Evolutionary conservation across 805 yeast genomes (phyloP).

Genomic region (Yarrowia deformans): DNA sequence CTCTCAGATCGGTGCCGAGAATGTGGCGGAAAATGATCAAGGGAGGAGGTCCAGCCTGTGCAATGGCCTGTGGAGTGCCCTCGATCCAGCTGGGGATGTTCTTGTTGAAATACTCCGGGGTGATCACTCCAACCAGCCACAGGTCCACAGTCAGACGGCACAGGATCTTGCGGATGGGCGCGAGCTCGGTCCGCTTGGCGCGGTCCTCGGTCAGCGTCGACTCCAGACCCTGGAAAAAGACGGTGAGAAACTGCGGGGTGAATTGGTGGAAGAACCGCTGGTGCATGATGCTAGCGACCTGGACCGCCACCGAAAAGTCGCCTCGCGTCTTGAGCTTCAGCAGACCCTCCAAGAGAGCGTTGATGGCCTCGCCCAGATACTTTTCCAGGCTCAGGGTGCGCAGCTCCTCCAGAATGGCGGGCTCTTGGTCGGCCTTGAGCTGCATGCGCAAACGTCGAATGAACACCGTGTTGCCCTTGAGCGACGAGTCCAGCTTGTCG

Average conservation of each 20-base stretch:
- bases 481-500: conserved; percentile 63
- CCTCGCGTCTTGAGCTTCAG: conserved; percentile 58
- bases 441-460: conserved; percentile 71
- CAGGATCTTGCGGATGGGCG: conserved; percentile 57
- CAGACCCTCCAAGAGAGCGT: conserved; percentile 69
- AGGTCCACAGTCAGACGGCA: conserved; percentile 65
- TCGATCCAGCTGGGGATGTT: conserved; percentile 33
- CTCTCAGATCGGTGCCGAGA: conserved; percentile 23
- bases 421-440: conserved; percentile 60
- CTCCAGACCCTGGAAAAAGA: conserved; percentile 25
- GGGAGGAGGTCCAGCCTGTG: conserved; percentile 19
- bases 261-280: conserved; percentile 69
- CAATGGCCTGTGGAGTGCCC: conserved; percentile 25
- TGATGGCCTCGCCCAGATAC: conserved; percentile 72
- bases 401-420: conserved; percentile 65
- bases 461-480: conserved; percentile 81
- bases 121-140: conserved; percentile 58
- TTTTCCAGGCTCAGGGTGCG: conserved; percentile 69
- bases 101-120: conserved; percentile 18
- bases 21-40: conserved; percentile 13
- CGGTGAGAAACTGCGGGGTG: conserved; percentile 51
- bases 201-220: conserved; percentile 30
- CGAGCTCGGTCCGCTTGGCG: conserved; percentile 37
- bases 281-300: conserved; percentile 73
- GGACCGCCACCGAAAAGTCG: conserved; percentile 70